Evolutionary conservation across 2,329 filamentous ascomycete species (phyloP), one percentile per base, ranked within the genome.

Genomic region (Fusarium sp.): DNA sequence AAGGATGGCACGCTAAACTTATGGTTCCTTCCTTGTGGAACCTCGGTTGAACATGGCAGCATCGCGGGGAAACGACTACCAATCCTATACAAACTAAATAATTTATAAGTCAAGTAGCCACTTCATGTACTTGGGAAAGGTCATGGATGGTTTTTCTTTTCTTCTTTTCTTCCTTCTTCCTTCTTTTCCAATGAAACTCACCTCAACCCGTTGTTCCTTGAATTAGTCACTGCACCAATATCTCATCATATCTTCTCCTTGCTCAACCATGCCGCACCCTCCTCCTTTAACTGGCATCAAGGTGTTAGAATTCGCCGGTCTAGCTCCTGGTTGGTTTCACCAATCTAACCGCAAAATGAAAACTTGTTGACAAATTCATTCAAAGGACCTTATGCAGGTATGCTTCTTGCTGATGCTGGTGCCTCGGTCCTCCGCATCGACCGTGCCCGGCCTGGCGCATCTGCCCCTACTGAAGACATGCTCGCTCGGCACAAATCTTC

Each of bases 361-460:
- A 14, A 13, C 11, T 20, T 20, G 14, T 25, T 40, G 17, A 42
- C 8, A 6, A 25, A 27, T 33, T 3, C 50, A 2, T 18, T 6
- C 23, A 10, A 67, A 94, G 94, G 91, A 25, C 94, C 94, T 41
- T 97, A 96, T 77, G 91, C 93, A 48, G 94, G 94, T 72, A 87
- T 97, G 75, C 87, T 97, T 49, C 90, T 97, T 64, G 90, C 94
- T 72, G 94, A 97, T 80, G 93, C 93, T 69, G 95, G 95, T 74
- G 95, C 95, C 53, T 88, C 88, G 8, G 92, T 97, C 72, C 86
- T 98, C 17, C 93, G 95, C 73, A 85, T 98, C 78, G 95, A 98
- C 82, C 91, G 88, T 29, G 77, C 84, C 37, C 84, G 74, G 79
- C 82, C 72, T 75, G 80, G 77, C 75, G 68, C 69, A 53, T 81